phyloP scores from a whole-genome alignment of 2,329 filamentous ascomycete genomes.

The Curvularia verruculosa region DNA sequence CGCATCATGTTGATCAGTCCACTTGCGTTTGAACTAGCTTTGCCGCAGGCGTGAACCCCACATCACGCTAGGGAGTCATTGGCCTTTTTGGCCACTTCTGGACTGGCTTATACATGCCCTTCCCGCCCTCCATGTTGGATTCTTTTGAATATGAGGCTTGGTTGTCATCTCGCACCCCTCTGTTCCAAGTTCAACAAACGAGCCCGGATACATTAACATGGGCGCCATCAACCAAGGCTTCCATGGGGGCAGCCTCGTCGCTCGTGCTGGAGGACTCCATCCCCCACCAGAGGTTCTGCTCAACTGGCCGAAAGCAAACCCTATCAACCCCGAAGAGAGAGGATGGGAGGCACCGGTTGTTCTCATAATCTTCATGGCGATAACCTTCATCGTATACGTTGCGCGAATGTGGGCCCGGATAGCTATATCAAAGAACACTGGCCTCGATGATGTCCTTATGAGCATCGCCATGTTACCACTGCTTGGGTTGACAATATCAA shows the following conservation, averaged over 20 bases:
- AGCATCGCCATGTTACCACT: conserved; percentile 51
- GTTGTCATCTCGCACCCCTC: not conserved
- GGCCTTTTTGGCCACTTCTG: conserved; percentile 2
- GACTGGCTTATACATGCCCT: conserved; percentile 18
- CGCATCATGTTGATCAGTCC: conserved; percentile 9
- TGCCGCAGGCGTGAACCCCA: conserved; percentile 15
- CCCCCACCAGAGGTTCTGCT: conserved; percentile 52
- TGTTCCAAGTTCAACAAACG: not conserved
- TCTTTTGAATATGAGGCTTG: conserved; percentile 6
- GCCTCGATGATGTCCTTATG: conserved; percentile 57
- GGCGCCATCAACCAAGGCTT: conserved; percentile 7
- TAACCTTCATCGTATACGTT: conserved; percentile 51
- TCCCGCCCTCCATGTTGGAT: conserved; percentile 1
- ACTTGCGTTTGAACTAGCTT: conserved; percentile 13
- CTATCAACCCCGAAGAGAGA: conserved; percentile 53
- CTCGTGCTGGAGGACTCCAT: conserved; percentile 37
- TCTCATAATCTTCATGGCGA: conserved; percentile 48
- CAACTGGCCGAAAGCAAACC: conserved; percentile 57
- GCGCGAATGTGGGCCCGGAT: conserved; percentile 57
- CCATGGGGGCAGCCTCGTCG: conserved; percentile 19
- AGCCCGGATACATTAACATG: conserved; percentile 10
- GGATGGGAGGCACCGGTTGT: conserved; percentile 53
- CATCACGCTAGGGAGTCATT: conserved; percentile 14
- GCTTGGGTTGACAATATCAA: conserved; percentile 39
- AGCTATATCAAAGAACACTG: conserved; percentile 53